Evolutionary conservation across 495 filamentous ascomycete genomes (phyloP).

Genomic region (Staphylotrichum longicolle): DNA sequence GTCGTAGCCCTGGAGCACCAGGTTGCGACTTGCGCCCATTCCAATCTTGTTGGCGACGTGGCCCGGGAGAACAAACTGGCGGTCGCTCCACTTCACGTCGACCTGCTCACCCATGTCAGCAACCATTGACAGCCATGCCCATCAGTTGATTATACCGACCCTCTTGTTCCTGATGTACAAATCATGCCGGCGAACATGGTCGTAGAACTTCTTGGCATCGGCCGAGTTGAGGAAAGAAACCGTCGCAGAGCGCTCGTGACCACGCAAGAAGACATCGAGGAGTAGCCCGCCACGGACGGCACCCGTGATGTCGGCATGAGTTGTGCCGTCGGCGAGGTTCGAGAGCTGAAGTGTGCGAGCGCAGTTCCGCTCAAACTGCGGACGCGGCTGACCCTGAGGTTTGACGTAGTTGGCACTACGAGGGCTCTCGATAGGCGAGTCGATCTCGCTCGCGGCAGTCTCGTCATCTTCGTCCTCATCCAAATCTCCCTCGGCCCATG

Average conservation of each 20-base stretch:
- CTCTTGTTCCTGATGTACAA: conserved; percentile 67
- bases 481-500: conserved; percentile 31
- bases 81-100: conserved; percentile 67
- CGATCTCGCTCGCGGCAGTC: conserved; percentile 21
- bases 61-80: conserved; percentile 66
- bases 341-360: conserved; percentile 62
- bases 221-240: conserved; percentile 69
- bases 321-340: conserved; percentile 62
- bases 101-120: conserved; percentile 46
- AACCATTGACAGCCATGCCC: not conserved
- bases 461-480: conserved; percentile 31
- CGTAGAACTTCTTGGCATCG: conserved; percentile 61
- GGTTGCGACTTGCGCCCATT: conserved; percentile 73
- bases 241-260: conserved; percentile 59
- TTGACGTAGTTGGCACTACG: conserved; percentile 26
- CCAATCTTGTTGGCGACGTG: conserved; percentile 66
- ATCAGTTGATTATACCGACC: conserved; percentile 45
- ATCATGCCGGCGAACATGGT: conserved; percentile 62
- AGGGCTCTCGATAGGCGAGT: conserved; percentile 24
- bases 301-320: conserved; percentile 64
- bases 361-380: conserved; percentile 41
- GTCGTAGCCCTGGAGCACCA: conserved; percentile 61
- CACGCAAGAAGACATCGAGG: conserved; percentile 64
- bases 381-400: conserved; percentile 24
- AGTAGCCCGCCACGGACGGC: conserved; percentile 67